Conservation (phyloP, 2,329 filamentous ascomycete species). For the Exophiala lecanii-corni region DNA sequence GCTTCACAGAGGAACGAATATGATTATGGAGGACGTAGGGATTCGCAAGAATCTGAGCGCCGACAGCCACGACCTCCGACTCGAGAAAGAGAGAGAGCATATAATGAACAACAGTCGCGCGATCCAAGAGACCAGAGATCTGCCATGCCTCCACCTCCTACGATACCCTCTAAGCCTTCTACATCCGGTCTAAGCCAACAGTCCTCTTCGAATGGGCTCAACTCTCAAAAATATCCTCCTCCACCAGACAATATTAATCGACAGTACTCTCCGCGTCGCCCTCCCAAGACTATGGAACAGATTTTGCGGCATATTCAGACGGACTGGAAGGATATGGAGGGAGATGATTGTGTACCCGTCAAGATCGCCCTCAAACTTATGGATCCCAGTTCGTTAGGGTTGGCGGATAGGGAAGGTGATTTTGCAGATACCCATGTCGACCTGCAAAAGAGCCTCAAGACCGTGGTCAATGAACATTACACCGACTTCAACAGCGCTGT, state of each 20-base stretch:
- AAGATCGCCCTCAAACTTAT: constrained; percentile 93
- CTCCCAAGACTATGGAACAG: constrained; percentile 26
- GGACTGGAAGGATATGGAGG: constrained; percentile 90
- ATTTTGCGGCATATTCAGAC: constrained; percentile 59
- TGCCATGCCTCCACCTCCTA: constrained; percentile 18
- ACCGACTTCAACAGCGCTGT: constrained; percentile 99
- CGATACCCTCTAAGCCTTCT: constrained; percentile 17
- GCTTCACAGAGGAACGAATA: constrained; percentile 16
- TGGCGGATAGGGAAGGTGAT: constrained; percentile 79
- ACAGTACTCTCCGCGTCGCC: constrained; percentile 20
- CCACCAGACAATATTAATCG: constrained; percentile 15
- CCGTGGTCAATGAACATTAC: constrained; percentile 96
- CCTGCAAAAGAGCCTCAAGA: constrained; percentile 87
- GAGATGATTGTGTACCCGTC: constrained; percentile 83
- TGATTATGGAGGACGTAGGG: constrained; percentile 13
- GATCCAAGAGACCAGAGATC: constrained; percentile 15
- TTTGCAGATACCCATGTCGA: constrained; percentile 81
- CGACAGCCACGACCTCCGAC: constrained; percentile 15
- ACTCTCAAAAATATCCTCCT: constrained; percentile 8
- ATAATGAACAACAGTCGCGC: constrained; percentile 18
- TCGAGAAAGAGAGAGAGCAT: constrained; percentile 21
- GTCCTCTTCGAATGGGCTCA: constrained; percentile 10
- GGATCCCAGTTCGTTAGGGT: constrained; percentile 86
- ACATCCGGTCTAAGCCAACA: constrained; percentile 16
- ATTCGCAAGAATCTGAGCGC: constrained; percentile 17